Conservation (phyloP, 176 grass and related monocot species). For the Hsuehochloa calcarea region DNA sequence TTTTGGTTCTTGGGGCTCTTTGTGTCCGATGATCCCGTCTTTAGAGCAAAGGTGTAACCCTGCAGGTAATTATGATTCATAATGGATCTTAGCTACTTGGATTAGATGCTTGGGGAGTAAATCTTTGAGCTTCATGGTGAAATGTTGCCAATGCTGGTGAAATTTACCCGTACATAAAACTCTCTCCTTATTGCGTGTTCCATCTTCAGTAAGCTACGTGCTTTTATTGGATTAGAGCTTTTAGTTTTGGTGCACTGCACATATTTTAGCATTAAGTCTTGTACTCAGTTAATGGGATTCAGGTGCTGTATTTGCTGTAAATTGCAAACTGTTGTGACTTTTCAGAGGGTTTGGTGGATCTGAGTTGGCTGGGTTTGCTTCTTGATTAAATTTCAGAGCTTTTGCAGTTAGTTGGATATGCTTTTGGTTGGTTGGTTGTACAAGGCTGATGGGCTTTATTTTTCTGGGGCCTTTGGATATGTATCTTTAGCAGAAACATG, state of each 20-base stretch:
- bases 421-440: conserved; percentile 44
- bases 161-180: background rate
- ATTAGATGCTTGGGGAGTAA: background rate
- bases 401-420: conserved; percentile 27
- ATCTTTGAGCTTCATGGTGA: background rate
- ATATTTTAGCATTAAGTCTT: conserved; percentile 4
- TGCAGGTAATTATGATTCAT: background rate
- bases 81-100: background rate
- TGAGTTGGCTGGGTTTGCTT: conserved; percentile 28
- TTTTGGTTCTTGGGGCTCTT: background rate
- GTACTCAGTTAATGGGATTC: background rate
- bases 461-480: background rate
- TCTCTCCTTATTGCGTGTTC: background rate
- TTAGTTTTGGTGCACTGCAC: background rate
- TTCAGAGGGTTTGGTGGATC: conserved; percentile 29
- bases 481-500: conserved; percentile 8
- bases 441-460: conserved; percentile 23
- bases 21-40: background rate
- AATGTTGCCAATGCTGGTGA: background rate
- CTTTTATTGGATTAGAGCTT: background rate
- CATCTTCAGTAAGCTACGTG: background rate
- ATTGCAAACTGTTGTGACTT: background rate
- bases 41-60: conserved; percentile 13
- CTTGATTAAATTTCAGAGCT: conserved; percentile 19
- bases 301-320: background rate